These are phyloP conservation scores for Penicillium sp. DNA, from an alignment of 2,329 filamentous ascomycete species.

Conservation along the genomic window DNA sequence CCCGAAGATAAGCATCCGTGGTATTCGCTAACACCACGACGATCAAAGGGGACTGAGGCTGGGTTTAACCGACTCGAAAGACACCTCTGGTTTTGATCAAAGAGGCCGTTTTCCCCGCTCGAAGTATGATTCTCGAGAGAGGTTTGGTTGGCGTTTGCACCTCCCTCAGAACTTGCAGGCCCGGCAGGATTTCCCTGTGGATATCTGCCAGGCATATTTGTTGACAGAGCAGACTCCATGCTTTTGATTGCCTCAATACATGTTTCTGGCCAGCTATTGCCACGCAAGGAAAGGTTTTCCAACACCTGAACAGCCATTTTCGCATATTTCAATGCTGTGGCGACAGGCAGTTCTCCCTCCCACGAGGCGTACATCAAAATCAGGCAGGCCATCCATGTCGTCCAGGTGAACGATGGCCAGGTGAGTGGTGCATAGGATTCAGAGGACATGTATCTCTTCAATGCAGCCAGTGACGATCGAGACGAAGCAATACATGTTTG, in stretches of 20 bases:
- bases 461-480: constrained; percentile 53
- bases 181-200: not conserved
- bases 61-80: constrained; percentile 1
- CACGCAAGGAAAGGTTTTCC: constrained; percentile 41
- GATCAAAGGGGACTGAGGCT: not conserved
- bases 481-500: constrained; percentile 61
- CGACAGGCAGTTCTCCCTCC: constrained; percentile 50
- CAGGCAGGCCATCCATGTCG: constrained; percentile 60
- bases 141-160: not conserved
- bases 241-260: constrained; percentile 48
- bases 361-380: constrained; percentile 59
- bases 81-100: not conserved
- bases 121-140: not conserved
- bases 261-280: constrained; percentile 47
- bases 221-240: constrained; percentile 38
- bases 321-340: constrained; percentile 50
- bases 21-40: not conserved
- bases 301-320: constrained; percentile 40
- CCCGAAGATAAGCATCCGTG: not conserved
- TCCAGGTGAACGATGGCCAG: constrained; percentile 62
- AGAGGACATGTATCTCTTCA: constrained; percentile 41
- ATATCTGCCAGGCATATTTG: not conserved
- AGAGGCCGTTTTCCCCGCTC: not conserved
- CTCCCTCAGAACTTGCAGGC: not conserved
- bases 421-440: constrained; percentile 42